Evolutionary conservation across 2,329 filamentous ascomycete genomes (phyloP).

Genomic region (Penicillium sp.): DNA sequence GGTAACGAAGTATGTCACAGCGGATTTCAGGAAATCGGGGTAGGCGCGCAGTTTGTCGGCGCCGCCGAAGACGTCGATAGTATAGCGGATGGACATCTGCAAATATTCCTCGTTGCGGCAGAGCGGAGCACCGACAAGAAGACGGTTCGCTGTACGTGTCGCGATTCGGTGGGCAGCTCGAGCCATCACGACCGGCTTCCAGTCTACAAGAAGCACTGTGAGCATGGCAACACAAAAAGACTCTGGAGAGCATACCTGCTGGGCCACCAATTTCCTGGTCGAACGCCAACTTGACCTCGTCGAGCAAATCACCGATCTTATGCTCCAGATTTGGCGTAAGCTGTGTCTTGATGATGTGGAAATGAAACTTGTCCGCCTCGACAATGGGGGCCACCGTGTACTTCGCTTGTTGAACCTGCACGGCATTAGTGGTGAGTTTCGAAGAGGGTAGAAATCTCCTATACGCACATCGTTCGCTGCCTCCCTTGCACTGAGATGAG

Average conservation of each 20-base stretch:
- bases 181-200: too few species aligned
- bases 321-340: neutral
- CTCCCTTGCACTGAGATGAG: too few species aligned
- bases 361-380: neutral
- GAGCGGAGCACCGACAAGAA: constrained; percentile 1
- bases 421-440: too few species aligned
- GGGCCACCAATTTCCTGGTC: too few species aligned
- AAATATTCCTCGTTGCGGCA: constrained; percentile 31
- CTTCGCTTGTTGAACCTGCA: neutral
- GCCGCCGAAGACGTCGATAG: constrained; percentile 25
- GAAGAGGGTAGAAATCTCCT: too few species aligned
- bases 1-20: constrained; percentile 14
- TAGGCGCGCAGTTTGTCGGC: constrained; percentile 12
- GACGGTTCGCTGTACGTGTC: too few species aligned
- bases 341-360: neutral
- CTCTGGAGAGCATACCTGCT: too few species aligned
- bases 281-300: too few species aligned
- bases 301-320: neutral
- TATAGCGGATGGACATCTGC: constrained; percentile 31
- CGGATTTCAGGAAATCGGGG: constrained; percentile 11
- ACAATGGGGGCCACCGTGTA: neutral
- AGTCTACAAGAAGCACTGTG: too few species aligned
- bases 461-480: too few species aligned
- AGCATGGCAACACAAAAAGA: too few species aligned
- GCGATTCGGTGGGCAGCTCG: too few species aligned